Percentiles rank a stretch among this genome's conserved stretches.
phyloP scores from a whole-genome alignment of 768 basidiomycete species.

The Psilocybe cyanescens region DNA sequence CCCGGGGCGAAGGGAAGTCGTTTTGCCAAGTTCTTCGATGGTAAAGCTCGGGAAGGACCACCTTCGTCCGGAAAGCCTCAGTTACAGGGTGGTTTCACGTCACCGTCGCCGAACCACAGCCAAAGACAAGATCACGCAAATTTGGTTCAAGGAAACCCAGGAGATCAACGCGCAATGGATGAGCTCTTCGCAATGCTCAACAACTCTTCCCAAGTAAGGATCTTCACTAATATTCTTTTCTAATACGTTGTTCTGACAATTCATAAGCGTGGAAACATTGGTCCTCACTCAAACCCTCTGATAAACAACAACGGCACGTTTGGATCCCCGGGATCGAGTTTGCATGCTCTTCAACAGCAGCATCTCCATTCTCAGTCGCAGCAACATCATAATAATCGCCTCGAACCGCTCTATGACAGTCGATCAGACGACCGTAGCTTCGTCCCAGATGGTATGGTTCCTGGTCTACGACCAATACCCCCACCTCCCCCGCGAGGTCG shows the following conservation, averaged over 20 bases:
- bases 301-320: constrained; percentile 33
- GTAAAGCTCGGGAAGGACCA: constrained; percentile 56
- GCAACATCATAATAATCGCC: constrained; percentile 51
- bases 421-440: constrained; percentile 78
- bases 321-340: constrained; percentile 37
- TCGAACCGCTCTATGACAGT: constrained; percentile 75
- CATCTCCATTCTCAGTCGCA: constrained; percentile 46
- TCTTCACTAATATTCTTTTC: neutral
- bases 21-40: constrained; percentile 87
- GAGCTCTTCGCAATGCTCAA: constrained; percentile 84
- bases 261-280: constrained; percentile 37
- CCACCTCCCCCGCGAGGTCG: constrained; percentile 65
- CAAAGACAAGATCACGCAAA: constrained; percentile 50
- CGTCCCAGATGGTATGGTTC: constrained; percentile 85
- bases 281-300: constrained; percentile 25
- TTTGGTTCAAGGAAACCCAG: constrained; percentile 40
- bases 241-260: constrained; percentile 3
- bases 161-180: constrained; percentile 69
- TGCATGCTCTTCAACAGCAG: constrained; percentile 46
- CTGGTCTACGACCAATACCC: constrained; percentile 72
- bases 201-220: constrained; percentile 71
- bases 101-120: constrained; percentile 49
- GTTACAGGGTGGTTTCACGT: constrained; percentile 39
- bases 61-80: constrained; percentile 38
- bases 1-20: constrained; percentile 74